Base-by-base conservation (phyloP, 768 basidiomycete genomes). In the Mycena kentingensis region DNA sequence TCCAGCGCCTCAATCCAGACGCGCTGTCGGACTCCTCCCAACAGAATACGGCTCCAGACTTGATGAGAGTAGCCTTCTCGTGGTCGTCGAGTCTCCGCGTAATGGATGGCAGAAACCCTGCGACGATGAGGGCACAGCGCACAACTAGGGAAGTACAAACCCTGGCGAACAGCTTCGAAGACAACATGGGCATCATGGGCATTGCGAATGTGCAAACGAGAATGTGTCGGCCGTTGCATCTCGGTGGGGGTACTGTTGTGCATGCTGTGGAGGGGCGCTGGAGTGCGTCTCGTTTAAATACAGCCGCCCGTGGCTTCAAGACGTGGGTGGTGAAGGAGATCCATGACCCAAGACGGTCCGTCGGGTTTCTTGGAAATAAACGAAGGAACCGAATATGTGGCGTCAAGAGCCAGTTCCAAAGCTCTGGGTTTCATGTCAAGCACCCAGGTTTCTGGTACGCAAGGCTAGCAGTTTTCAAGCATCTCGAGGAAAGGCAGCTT, bases 21-120 rank as follows among this genome's bases (percentile, higher is more conserved):
- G 85, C 84, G 54, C 85, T 82, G 43, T 85, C 83, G 57, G 77
- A 77, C 66, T 87, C 84, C 61, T 83, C 78, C 85, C 85, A 87
- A 38, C 86, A 82, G 62, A 86, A 87, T 25, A 86, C 73, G 4
- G 83, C 77, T 3, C 85, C 85, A 6, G 83, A 80, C 42, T 71
- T 73, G 51, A 87, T 81, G 59, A 75, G 77, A 45, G 65, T 77
- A 5, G 74, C 69, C 48, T 84, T 69, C 63, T 87, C 83, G 45
- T 75, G 71, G 57, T 86, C 84, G 65, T 86, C 84, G 47, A 86
- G 73, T 36, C 84, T 77, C 22, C 83, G 76, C 29, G 70, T 65
- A 25, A 84, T 77, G 18, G 77, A 77, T 36, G 70, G 70, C 16
- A 85, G 71, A 52, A 71, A 72, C 38, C 64, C 64, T 60, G 25